Base-by-base conservation (phyloP, 768 basidiomycete species). In the Russula earlei region DNA sequence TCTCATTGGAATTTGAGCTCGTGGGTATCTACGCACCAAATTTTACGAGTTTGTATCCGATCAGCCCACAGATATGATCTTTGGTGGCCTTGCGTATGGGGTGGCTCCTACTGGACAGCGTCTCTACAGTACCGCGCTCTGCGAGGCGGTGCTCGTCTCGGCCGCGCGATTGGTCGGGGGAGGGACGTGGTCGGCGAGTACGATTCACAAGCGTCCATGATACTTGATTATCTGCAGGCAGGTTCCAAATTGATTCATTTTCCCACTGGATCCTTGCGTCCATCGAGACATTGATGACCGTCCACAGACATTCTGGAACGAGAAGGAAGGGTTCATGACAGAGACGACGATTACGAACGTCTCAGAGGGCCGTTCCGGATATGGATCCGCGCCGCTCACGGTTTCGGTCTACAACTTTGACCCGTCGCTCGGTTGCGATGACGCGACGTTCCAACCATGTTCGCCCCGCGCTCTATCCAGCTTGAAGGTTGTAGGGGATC, bases 381-480 rank as follows among this genome's bases (percentile, higher is more conserved):
- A 46, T n/a, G 56, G 56, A 11, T 52, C 45, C 19, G 56, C 56
- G n/a, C 56, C 51, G 20, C 56, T 52, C 25, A 64, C 70, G 14
- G 63, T 66, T 27, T 67, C 62, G 9, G 66, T 67, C 52, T 68
- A 69, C 58, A 68, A 62, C 11, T 65, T 62, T 51, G 64, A 67
- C 49, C 58, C 63, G 9, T 54, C 44, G 27, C 64, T 67, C 7
- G 63, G 63, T 12, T 67, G 66, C 53, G 67, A 69, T 34, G 63
- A 64, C 22, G 59, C 58, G 6, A 69, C 69, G 2, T 70, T 70
- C 63, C 67, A 70, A 46, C 70, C 69, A 6, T 69, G 70, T 56
- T 69, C 68, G 1, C 67, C 69, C 46, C 61, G 56, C 24, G 67
- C 68, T 8, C 62, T 70, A 19, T 61, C 67, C 1, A 66, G 61